Conservation (phyloP, 345 rosid genomes). For the Cardamine occulta region DNA sequence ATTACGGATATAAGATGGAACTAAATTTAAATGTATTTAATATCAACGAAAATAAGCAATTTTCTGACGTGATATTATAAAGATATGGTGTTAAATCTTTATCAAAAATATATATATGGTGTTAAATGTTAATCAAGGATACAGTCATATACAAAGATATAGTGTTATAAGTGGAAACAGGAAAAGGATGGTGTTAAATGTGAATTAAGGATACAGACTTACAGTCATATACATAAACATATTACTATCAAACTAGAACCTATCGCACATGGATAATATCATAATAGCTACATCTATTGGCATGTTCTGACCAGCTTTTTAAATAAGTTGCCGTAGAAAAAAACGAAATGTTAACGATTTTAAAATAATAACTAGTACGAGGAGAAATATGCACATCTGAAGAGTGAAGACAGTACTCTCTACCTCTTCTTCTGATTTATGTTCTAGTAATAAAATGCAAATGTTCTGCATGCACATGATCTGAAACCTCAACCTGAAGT, state of each 20-base stretch:
- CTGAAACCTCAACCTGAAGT: slow-evolving; percentile 14
- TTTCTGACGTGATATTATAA: background rate
- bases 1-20: background rate
- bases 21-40: too few relatives aligned
- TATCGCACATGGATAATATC: background rate
- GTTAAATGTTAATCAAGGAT: background rate
- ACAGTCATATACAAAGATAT: background rate
- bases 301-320: slow-evolving; percentile 30
- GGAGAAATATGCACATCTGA: slow-evolving; percentile 32
- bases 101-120: background rate
- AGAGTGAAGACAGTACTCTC: background rate
- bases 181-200: background rate
- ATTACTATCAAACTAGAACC: background rate
- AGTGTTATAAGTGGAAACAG: background rate
- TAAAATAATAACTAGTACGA: slow-evolving; percentile 20
- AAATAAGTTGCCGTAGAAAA: slow-evolving; percentile 3
- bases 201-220: background rate
- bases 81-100: background rate
- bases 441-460: background rate
- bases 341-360: background rate
- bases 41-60: background rate
- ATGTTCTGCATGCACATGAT: slow-evolving; percentile 16
- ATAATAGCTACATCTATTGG: slow-evolving; percentile 21
- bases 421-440: slow-evolving; percentile 11
- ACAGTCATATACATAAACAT: background rate